Evolutionary conservation across 2,329 filamentous ascomycete species (phyloP).

Genomic region (Parastagonospora nodorum): DNA sequence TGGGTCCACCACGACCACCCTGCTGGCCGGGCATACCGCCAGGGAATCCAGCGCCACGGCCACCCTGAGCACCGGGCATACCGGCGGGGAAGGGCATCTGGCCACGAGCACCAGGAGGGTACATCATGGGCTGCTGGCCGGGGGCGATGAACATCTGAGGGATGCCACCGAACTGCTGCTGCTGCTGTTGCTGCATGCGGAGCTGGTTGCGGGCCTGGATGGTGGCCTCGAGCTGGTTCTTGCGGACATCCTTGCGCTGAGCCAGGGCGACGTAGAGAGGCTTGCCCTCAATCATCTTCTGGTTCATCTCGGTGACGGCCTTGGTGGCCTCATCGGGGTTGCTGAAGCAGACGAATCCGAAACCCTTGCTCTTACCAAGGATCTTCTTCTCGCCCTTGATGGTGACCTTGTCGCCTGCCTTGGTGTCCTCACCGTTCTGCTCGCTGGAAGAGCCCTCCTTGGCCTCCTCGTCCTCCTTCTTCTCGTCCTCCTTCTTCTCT

Average conservation of each 20-base stretch:
- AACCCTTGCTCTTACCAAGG: slow-evolving; percentile 98
- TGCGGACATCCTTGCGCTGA: slow-evolving; percentile 99
- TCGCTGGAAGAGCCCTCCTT: slow-evolving; percentile 64
- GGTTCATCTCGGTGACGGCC: slow-evolving; percentile 99
- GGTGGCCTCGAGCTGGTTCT: slow-evolving; percentile 97
- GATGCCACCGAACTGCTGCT: slow-evolving; percentile 54
- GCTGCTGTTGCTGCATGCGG: slow-evolving; percentile 95
- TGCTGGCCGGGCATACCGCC: slow-evolving; percentile 80
- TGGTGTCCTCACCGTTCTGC: slow-evolving; percentile 61
- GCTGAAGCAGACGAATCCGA: slow-evolving; percentile 99
- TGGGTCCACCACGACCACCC: slow-evolving; percentile 81
- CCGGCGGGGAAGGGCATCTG: slow-evolving; percentile 65
- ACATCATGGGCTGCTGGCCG: slow-evolving; percentile 71
- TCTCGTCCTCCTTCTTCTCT: slow-evolving; percentile 51
- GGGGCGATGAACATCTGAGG: slow-evolving; percentile 91
- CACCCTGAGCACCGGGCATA: slow-evolving; percentile 74
- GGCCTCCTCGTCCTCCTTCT: slow-evolving; percentile 60
- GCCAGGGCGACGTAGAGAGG: slow-evolving; percentile 96
- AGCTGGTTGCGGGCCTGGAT: slow-evolving; percentile 99
- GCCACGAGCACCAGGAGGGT: slow-evolving; percentile 62
- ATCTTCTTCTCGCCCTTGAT: slow-evolving; percentile 65
- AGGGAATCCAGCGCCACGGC: slow-evolving; percentile 85
- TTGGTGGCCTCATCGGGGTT: slow-evolving; percentile 99
- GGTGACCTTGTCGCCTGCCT: slow-evolving; percentile 58
- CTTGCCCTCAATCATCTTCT: slow-evolving; percentile 97